phyloP scores from a whole-genome alignment of 2,329 filamentous ascomycete species.

The Myriosclerotinia curreyana region DNA sequence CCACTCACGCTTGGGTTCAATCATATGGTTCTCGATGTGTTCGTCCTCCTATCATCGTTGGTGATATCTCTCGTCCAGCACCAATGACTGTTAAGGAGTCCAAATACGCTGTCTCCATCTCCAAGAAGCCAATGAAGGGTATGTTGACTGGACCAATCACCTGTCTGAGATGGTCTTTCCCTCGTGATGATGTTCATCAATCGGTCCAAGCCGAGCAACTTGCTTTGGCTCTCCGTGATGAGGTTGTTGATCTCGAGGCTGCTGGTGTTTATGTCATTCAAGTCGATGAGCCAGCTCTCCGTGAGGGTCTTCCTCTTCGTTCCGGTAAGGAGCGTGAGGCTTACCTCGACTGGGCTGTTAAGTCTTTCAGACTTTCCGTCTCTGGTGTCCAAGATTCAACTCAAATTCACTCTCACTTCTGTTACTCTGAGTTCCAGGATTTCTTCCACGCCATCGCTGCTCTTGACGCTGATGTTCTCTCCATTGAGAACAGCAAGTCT shows the following conservation, averaged over 20 bases:
- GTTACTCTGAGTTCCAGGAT: conserved; percentile 99
- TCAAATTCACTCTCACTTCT: conserved; percentile 99
- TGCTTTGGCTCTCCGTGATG: conserved; percentile 94
- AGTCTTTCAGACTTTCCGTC: conserved; percentile 95
- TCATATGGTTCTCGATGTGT: conserved; percentile 98
- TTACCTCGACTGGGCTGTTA: conserved; percentile 96
- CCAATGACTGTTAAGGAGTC: conserved; percentile 99
- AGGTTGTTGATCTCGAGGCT: conserved; percentile 96
- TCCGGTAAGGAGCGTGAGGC: conserved; percentile 90
- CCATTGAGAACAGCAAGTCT: conserved; percentile 99
- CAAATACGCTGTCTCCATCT: conserved; percentile 94
- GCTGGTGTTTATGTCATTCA: conserved; percentile 98
- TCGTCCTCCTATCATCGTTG: conserved; percentile 95
- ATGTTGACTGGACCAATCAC: conserved; percentile 99
- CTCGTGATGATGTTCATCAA: conserved; percentile 98
- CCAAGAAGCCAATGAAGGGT: conserved; percentile 99
- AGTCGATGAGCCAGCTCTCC: conserved; percentile 97
- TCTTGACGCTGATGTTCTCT: conserved; percentile 95
- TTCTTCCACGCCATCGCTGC: conserved; percentile 99
- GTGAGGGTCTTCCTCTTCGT: conserved; percentile 98
- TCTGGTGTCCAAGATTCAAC: conserved; percentile 91
- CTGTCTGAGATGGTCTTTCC: conserved; percentile 99
- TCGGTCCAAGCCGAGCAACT: conserved; percentile 98
- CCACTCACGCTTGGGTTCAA: conserved; percentile 98
- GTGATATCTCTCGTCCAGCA: conserved; percentile 93